phyloP scores from a whole-genome alignment of 2,329 filamentous ascomycete genomes.

The Diaporthe australafricana region DNA sequence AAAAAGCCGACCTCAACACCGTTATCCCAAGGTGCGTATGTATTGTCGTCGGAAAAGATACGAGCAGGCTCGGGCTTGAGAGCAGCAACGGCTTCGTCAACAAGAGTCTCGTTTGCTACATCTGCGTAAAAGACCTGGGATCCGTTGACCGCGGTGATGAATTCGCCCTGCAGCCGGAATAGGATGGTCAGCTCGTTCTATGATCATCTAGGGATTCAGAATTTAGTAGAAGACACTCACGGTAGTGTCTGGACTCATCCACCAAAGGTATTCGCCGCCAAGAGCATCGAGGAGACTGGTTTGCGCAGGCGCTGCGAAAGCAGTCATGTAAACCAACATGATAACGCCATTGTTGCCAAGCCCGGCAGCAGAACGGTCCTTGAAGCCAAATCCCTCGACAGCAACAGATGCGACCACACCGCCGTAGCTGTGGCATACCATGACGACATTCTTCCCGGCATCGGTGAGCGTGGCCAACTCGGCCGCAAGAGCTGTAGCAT shows the following conservation, averaged over 20 bases:
- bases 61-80: constrained; percentile 29
- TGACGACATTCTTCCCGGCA: constrained; percentile 33
- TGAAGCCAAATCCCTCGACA: constrained; percentile 27
- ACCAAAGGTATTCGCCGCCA: constrained; percentile 25
- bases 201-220: not conserved
- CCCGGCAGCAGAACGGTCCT: constrained; percentile 25
- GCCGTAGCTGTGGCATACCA: constrained; percentile 37
- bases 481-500: constrained; percentile 19
- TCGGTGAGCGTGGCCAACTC: constrained; percentile 30
- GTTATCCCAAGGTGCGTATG: constrained; percentile 33
- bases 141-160: constrained; percentile 24
- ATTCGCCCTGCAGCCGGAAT: constrained; percentile 23
- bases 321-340: constrained; percentile 32
- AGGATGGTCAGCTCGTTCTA: not conserved
- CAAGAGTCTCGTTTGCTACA: constrained; percentile 7
- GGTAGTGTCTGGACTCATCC: constrained; percentile 24
- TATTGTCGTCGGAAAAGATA: constrained; percentile 26
- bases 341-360: constrained; percentile 29
- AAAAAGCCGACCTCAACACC: constrained; percentile 31
- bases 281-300: constrained; percentile 32
- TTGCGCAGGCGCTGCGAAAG: constrained; percentile 25
- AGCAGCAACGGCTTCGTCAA: constrained; percentile 21
- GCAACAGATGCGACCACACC: constrained; percentile 32
- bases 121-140: constrained; percentile 33
- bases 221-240: not conserved